These are phyloP conservation scores for Ambrosia trifida DNA, from an alignment of 129 eudicot genomes.

Conservation along the genomic window DNA sequence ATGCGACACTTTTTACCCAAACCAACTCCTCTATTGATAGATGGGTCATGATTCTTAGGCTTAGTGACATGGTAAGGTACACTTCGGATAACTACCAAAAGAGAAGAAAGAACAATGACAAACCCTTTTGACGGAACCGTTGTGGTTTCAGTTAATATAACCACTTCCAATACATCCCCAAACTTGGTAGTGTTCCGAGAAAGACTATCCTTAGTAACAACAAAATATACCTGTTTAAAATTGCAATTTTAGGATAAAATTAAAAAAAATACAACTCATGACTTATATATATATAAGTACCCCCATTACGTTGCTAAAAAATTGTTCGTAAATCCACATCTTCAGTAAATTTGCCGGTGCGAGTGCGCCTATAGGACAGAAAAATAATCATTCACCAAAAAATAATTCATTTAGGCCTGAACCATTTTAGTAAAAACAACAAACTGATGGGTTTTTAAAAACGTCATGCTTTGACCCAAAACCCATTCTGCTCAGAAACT, in stretches of 20 bases:
- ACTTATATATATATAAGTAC: not conserved
- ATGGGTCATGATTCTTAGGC: too few species aligned
- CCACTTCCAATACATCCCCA: conserved; percentile 86
- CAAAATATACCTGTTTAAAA: conserved; percentile 77
- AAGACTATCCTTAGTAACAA: conserved; percentile 89
- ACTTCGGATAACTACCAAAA: not conserved
- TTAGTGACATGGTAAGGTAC: not conserved
- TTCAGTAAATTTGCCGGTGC: conserved; percentile 28
- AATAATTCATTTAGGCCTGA: not conserved
- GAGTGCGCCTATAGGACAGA: conserved; percentile 44
- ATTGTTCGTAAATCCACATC: conserved; percentile 69
- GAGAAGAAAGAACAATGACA: conserved; percentile 17
- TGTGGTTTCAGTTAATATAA: conserved; percentile 65
- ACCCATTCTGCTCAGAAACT: too few species aligned
- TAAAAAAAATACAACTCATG: not conserved
- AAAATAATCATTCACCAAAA: too few species aligned
- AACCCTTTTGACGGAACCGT: conserved; percentile 93
- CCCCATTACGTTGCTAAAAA: conserved; percentile 66
- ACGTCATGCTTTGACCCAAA: too few species aligned
- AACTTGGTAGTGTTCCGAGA: conserved; percentile 85
- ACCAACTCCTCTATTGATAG: too few species aligned
- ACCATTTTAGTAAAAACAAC: too few species aligned
- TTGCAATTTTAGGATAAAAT: conserved; percentile 17
- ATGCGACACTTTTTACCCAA: too few species aligned
- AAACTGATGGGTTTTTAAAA: too few species aligned